phyloP scores from a whole-genome alignment of 2,329 filamentous ascomycete genomes.

The Aspergillus neotritici region DNA sequence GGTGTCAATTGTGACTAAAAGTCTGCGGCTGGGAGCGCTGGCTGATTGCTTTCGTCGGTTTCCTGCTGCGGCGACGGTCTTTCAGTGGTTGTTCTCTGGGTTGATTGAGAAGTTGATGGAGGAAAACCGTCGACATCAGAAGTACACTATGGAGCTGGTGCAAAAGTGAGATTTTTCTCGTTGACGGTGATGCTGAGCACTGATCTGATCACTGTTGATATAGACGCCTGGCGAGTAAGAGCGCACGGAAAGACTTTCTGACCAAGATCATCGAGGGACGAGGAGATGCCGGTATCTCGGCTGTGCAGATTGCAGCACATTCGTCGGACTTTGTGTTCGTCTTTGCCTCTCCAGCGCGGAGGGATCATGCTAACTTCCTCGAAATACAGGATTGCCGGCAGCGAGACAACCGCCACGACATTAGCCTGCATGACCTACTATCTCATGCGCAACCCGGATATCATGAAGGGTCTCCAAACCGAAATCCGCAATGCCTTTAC shows the following conservation, averaged over 20 bases:
- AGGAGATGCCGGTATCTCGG: background rate
- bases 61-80: too few species aligned
- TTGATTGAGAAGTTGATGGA: too few species aligned
- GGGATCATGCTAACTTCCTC: background rate
- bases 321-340: slow-evolving; percentile 9
- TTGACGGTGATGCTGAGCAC: too few species aligned
- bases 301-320: slow-evolving; percentile 7
- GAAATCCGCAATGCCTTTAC: background rate
- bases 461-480: background rate
- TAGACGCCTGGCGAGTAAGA: too few species aligned
- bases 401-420: background rate
- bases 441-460: background rate
- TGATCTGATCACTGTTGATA: too few species aligned
- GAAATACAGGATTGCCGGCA: background rate
- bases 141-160: too few species aligned
- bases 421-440: background rate
- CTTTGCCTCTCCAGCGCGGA: background rate
- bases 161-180: too few species aligned
- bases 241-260: background rate
- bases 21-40: background rate
- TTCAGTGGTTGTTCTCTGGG: too few species aligned
- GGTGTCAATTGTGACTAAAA: slow-evolving; percentile 31
- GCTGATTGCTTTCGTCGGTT: too few species aligned
- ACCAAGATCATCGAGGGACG: slow-evolving; percentile 1
- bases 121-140: too few species aligned